Conservation (phyloP, 371 early-diverging fungal genomes). For the Syncephalis fuscata region DNA sequence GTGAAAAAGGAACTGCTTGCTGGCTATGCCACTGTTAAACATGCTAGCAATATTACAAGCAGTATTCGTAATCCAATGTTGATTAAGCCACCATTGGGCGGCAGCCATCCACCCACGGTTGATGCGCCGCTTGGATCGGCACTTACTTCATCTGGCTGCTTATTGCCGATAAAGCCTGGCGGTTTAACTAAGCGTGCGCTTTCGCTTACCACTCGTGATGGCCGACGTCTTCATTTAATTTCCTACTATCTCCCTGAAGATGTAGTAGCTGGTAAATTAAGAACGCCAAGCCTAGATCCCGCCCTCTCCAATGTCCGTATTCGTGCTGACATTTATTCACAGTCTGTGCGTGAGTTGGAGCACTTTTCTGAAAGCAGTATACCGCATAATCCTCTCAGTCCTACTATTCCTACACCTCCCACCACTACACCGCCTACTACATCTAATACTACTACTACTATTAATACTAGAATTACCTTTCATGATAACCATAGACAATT, state of each 20-base stretch:
- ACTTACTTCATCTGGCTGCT: not conserved
- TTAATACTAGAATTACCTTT: too few relatives aligned
- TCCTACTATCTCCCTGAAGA: slow-evolving; percentile 69
- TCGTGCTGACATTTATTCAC: slow-evolving; percentile 34
- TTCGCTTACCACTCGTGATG: slow-evolving; percentile 55
- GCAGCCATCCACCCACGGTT: too few relatives aligned
- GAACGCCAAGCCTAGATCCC: slow-evolving; percentile 25
- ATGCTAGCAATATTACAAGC: slow-evolving; percentile 1
- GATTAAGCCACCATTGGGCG: not conserved
- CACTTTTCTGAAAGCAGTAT: too few relatives aligned
- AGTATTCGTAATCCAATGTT: not conserved
- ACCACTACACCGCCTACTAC: too few relatives aligned
- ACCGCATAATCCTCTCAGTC: too few relatives aligned
- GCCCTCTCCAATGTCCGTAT: slow-evolving; percentile 19
- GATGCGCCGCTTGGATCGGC: too few relatives aligned
- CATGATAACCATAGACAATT: too few relatives aligned
- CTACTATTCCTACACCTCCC: too few relatives aligned
- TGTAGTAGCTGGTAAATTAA: slow-evolving; percentile 24
- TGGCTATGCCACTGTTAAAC: slow-evolving; percentile 8
- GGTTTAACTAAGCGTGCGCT: slow-evolving; percentile 78
- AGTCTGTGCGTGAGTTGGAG: too few relatives aligned
- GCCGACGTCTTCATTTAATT: slow-evolving; percentile 68
- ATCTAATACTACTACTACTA: too few relatives aligned
- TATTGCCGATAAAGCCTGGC: slow-evolving; percentile 33
- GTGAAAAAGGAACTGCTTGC: slow-evolving; percentile 10